Base-by-base conservation (phyloP, 805 yeast genomes). In the Kuraishia borneana region DNA sequence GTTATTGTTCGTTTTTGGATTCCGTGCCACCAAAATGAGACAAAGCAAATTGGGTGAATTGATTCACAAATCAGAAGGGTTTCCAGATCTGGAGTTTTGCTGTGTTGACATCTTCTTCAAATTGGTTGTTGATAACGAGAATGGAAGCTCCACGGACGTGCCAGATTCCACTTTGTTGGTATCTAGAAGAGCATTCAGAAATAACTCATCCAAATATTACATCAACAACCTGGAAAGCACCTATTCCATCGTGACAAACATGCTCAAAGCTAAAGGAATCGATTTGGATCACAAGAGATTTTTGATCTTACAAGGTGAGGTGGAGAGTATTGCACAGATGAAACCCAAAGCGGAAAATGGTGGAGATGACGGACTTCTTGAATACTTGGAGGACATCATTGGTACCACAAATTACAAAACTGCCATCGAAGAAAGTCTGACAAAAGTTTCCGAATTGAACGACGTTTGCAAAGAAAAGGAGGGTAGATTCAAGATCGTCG, bases 281-380 rank as follows among this genome's bases (percentile, higher is more conserved):
- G 98, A 92, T 55, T 65, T 92, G 41, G 94, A 88, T 44, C 98
- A 92, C 56, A 92, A 92, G 51, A 68, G 99, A 45, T 92, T 92
- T 47, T 66, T 92, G 45, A 94, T 92, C 50, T 62, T 92, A 30
- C 99, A 92, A 58, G 99, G 99, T 53, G 99, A 92, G 53, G 98
- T 92, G 29, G 99, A 92, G 60, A 80, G 88, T 43, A 92, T 92
- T 49, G 96, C 98, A 0, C 96, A 92, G 53, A 94, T 92, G 99
- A 89, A 89, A 51, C 83, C 99, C 8, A 92, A 89, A 50, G 97
- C 96, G 0, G 96, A 92, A 48, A 73, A 66, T 33, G 95, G 84
- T 35, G 75, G 75, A 42, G 97, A 89, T 46, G 97, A 92, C 51
- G 99, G 99, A 0, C 62, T 92, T 19, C 58, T 92, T 26, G 99